A percentile compares a stretch with the other conserved stretches of the same genome.
phyloP scores from a whole-genome alignment of 2,329 filamentous ascomycete species.

The Ophiostoma angusticollis region DNA sequence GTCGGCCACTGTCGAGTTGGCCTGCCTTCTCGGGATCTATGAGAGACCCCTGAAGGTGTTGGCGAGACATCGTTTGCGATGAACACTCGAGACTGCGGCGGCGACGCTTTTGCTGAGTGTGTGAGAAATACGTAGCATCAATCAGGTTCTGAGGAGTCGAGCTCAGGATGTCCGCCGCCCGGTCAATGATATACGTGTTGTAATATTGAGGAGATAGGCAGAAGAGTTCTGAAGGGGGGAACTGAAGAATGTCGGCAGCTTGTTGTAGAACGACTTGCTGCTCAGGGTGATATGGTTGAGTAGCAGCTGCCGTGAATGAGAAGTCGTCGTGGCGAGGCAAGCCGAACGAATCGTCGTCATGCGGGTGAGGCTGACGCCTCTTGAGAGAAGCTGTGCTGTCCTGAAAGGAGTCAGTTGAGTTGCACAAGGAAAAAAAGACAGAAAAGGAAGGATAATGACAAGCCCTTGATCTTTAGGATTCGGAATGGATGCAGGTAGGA shows the following conservation, averaged over 20 bases:
- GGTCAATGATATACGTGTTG: slow-evolving; percentile 18
- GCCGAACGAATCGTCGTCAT: slow-evolving; percentile 18
- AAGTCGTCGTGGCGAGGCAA: neutral
- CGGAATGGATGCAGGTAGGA: too few relatives aligned
- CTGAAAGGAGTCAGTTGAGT: too few relatives aligned
- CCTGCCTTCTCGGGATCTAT: slow-evolving; percentile 14
- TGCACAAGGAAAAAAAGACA: neutral
- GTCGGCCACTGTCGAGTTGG: slow-evolving; percentile 6
- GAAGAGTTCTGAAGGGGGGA: slow-evolving; percentile 13
- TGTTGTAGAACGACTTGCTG: slow-evolving; percentile 18
- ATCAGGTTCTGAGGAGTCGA: slow-evolving; percentile 20
- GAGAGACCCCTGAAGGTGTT: slow-evolving; percentile 14
- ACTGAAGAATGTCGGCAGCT: slow-evolving; percentile 14
- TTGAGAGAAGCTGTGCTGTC: slow-evolving; percentile 24
- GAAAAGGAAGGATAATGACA: too few relatives aligned
- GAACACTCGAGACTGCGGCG: slow-evolving; percentile 14
- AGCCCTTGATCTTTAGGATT: too few relatives aligned
- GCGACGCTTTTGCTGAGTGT: slow-evolving; percentile 20
- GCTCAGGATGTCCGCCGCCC: slow-evolving; percentile 23
- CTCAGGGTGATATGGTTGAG: slow-evolving; percentile 13
- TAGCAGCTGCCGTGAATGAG: neutral
- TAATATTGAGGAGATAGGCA: slow-evolving; percentile 12
- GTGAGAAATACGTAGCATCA: slow-evolving; percentile 14
- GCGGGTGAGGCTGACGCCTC: slow-evolving; percentile 31
- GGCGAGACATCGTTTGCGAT: slow-evolving; percentile 20